Percentiles rank a stretch among this genome's conserved stretches.
These are phyloP conservation scores for Astrothelium macrocarpum DNA, from an alignment of 495 filamentous ascomycete species.

Conservation along the genomic window DNA sequence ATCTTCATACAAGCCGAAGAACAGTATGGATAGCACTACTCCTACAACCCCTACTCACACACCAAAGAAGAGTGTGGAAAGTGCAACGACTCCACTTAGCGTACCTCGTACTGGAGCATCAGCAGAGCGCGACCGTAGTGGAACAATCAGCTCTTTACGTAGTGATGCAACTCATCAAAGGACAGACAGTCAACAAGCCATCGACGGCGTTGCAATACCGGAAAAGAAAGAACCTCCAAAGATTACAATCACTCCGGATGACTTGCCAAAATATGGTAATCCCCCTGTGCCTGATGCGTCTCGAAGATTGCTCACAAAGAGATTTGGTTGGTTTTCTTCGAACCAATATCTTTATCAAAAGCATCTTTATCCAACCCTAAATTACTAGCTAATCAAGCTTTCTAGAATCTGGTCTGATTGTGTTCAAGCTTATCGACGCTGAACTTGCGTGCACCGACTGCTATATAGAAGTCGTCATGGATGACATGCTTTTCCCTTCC, in stretches of 20 bases:
- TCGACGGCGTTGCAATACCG: not conserved
- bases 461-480: conserved; percentile 81
- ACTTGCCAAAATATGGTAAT: conserved; percentile 67
- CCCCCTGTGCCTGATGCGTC: not conserved
- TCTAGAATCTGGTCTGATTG: conserved; percentile 77
- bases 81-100: not conserved
- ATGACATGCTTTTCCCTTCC: conserved; percentile 87
- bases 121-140: not conserved
- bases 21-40: not conserved
- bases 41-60: not conserved
- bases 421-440: conserved; percentile 88
- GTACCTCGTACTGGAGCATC: not conserved
- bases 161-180: conserved; percentile 4
- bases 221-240: conserved; percentile 54
- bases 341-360: not conserved
- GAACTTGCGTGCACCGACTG: conserved; percentile 66
- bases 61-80: not conserved
- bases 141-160: conserved; percentile 14
- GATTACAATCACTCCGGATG: conserved; percentile 64
- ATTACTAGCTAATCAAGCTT: not conserved
- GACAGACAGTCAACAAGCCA: not conserved
- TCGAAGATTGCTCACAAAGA: not conserved
- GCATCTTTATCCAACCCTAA: not conserved
- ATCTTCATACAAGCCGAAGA: not conserved
- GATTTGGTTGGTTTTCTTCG: not conserved